Conservation (phyloP, 2,329 filamentous ascomycete species). For the Graphium sp. region DNA sequence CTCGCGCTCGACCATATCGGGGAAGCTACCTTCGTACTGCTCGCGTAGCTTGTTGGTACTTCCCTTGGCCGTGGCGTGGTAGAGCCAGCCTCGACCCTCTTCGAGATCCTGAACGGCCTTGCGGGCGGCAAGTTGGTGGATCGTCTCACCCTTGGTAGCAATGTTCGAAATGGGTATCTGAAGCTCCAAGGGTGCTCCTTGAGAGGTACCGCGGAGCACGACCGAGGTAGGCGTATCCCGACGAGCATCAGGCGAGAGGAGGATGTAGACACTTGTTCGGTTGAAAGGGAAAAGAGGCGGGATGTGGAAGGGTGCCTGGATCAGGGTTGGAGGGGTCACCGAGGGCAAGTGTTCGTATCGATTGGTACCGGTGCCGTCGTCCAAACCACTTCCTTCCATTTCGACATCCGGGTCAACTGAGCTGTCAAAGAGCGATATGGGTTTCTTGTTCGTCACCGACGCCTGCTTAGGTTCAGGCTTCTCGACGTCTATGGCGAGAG, state of each 20-base stretch:
- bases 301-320: slow-evolving; percentile 48
- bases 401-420: slow-evolving; percentile 24
- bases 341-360: slow-evolving; percentile 33
- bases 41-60: slow-evolving; percentile 25
- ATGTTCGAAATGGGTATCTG: slow-evolving; percentile 43
- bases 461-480: slow-evolving; percentile 8
- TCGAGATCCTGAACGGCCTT: slow-evolving; percentile 55
- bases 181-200: slow-evolving; percentile 41
- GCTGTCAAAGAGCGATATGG: slow-evolving; percentile 44
- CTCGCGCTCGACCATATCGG: slow-evolving; percentile 46
- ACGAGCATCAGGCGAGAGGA: slow-evolving; percentile 34
- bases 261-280: slow-evolving; percentile 46
- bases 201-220: slow-evolving; percentile 37
- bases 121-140: slow-evolving; percentile 55
- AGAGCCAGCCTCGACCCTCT: slow-evolving; percentile 50
- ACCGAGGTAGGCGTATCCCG: slow-evolving; percentile 34
- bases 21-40: slow-evolving; percentile 29
- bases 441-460: slow-evolving; percentile 12
- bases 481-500: slow-evolving; percentile 19
- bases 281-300: slow-evolving; percentile 51
- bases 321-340: slow-evolving; percentile 32
- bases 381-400: slow-evolving; percentile 13
- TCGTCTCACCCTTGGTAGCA: slow-evolving; percentile 27
- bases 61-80: slow-evolving; percentile 29
- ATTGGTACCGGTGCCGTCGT: slow-evolving; percentile 6